Percentiles rank a stretch among this genome's conserved stretches.
Conservation (phyloP, 345 rosid species). For the Acer yangbiense region DNA sequence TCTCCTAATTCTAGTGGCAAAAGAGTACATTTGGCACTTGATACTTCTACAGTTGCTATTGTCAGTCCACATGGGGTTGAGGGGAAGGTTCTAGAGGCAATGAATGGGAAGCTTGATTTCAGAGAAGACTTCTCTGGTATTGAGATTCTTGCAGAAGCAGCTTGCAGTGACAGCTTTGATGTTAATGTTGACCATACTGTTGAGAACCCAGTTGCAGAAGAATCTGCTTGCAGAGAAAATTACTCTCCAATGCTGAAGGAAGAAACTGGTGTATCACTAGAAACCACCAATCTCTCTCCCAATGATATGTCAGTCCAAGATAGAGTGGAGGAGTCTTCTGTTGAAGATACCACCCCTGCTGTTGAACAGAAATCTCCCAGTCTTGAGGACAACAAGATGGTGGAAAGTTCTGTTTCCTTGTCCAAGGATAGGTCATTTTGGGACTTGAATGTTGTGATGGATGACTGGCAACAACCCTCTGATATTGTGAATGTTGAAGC, state of each 20-base stretch:
- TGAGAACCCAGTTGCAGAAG: conserved; percentile 21
- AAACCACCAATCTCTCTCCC: conserved; percentile 15
- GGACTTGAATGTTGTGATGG: conserved; percentile 56
- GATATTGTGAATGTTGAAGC: conserved; percentile 26
- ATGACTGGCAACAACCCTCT: conserved; percentile 53
- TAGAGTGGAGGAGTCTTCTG: conserved; percentile 27
- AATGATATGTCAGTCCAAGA: conserved; percentile 26
- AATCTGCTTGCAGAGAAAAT: conserved; percentile 12
- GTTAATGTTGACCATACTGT: conserved; percentile 23
- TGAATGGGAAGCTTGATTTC: conserved; percentile 25
- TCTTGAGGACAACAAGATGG: conserved; percentile 16
- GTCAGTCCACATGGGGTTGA: conserved; percentile 14
- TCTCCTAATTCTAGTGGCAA: conserved; percentile 9
- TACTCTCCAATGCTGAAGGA: conserved; percentile 15
- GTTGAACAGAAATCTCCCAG: conserved; percentile 18
- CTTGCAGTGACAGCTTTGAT: conserved; percentile 41
- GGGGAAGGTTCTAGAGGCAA: conserved; percentile 17
- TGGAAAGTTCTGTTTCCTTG: conserved; percentile 19
- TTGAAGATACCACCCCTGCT: conserved; percentile 15
- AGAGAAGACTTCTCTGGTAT: conserved; percentile 61
- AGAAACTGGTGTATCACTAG: conserved; percentile 22
- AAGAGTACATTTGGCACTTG: conserved; percentile 5
- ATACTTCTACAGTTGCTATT: conserved; percentile 9
- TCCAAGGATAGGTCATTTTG: conserved; percentile 38
- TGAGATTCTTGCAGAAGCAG: conserved; percentile 57